Conservation (phyloP, 2,329 filamentous ascomycete species). For the Aspergillus ustus region DNA sequence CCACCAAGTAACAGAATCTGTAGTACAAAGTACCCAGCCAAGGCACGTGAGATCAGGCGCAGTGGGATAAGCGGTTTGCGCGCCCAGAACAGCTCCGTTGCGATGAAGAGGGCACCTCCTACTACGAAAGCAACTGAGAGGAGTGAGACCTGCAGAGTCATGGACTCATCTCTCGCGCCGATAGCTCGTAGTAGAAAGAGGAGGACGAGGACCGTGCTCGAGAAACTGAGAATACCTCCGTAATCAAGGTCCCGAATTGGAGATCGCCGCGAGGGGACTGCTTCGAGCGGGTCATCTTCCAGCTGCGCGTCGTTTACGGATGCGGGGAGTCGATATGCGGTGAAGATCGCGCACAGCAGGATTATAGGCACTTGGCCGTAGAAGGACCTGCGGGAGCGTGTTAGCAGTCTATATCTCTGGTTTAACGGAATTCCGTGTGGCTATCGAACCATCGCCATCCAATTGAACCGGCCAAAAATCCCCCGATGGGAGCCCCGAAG, state of each 20-base stretch:
- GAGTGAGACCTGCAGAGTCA: not conserved
- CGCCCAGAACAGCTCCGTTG: conserved; percentile 25
- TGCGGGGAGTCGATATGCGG: conserved; percentile 8
- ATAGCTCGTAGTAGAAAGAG: conserved; percentile 13
- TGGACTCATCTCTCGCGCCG: not conserved
- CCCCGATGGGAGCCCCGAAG: conserved; percentile 70
- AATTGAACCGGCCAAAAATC: conserved; percentile 69
- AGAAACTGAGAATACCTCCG: conserved; percentile 16
- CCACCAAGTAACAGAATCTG: conserved; percentile 20
- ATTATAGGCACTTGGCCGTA: conserved; percentile 62
- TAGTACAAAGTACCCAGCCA: conserved; percentile 20
- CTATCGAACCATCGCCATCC: conserved; percentile 69
- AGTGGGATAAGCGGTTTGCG: conserved; percentile 25
- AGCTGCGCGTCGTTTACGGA: conserved; percentile 2
- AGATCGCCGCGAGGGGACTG: not conserved
- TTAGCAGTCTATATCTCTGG: too few species aligned
- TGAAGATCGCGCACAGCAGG: conserved; percentile 54
- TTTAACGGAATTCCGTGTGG: not conserved
- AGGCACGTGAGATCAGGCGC: conserved; percentile 9
- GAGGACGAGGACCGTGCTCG: conserved; percentile 10
- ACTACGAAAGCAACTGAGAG: not conserved
- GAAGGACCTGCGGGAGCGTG: conserved; percentile 55
- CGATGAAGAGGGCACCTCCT: conserved; percentile 10
- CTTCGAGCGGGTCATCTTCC: not conserved
- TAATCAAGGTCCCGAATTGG: conserved; percentile 19